These are phyloP conservation scores for Takakia lepidozioides DNA, from an alignment of 225 moss, liverwort and hornwort species.

Conservation along the genomic window DNA sequence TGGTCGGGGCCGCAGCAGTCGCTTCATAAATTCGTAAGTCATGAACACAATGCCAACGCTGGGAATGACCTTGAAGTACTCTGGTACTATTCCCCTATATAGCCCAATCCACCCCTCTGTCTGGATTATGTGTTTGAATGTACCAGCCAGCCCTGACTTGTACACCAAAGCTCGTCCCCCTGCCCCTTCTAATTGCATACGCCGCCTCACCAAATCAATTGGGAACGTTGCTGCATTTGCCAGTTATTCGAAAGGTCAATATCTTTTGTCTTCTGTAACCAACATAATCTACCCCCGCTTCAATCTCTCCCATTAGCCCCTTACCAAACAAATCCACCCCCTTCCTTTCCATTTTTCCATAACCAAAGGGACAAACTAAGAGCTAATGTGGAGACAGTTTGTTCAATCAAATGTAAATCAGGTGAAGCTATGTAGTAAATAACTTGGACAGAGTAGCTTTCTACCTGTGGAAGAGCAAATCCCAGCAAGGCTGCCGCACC, in stretches of 20 bases:
- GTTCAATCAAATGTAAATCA: no score
- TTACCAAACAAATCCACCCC: no score
- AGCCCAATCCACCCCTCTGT: conserved; percentile 79
- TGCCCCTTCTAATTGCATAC: conserved; percentile 99
- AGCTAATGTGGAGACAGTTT: no score
- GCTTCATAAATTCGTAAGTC: conserved; percentile 98
- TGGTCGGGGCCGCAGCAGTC: conserved; percentile 64
- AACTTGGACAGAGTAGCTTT: no score
- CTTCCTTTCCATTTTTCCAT: no score
- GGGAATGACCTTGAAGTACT: conserved; percentile 98
- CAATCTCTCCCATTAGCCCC: no score
- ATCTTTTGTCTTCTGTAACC: no score
- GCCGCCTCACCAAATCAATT: conserved; percentile 85
- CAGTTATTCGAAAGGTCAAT: no score
- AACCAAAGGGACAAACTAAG: no score
- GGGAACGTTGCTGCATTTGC: conserved; percentile 91
- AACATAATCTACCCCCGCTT: no score
- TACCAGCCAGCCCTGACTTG: conserved; percentile 66
- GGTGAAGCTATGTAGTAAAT: no score
- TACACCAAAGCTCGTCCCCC: conserved; percentile 79
- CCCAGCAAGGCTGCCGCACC: conserved; percentile 94
- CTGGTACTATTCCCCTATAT: conserved; percentile 94
- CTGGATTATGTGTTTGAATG: conserved; percentile 64
- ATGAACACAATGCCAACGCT: conserved; percentile 99
- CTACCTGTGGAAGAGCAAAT: conserved; percentile 99